Evolutionary conservation across 805 yeast species (phyloP).

Genomic region (Starmerella floris): DNA sequence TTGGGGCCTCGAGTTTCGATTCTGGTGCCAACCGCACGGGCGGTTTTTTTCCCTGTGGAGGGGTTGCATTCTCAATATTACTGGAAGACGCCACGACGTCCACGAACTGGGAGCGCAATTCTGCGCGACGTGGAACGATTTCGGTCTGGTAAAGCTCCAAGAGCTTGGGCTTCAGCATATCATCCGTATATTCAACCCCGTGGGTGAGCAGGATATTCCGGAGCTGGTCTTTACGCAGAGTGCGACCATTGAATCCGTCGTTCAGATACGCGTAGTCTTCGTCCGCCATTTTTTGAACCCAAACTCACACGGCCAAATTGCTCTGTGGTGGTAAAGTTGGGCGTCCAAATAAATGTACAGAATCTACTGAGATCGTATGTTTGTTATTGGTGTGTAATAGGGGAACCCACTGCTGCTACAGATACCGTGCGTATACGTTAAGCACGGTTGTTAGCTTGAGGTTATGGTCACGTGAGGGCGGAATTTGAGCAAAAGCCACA

Average conservation of each 20-base stretch:
- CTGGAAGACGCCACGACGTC: slow-evolving; percentile 28
- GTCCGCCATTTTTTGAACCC: background rate
- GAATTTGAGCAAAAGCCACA: no score
- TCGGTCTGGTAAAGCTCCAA: slow-evolving; percentile 45
- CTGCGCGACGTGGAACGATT: slow-evolving; percentile 37
- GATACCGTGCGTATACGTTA: no score
- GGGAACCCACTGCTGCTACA: no score
- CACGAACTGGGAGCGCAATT: slow-evolving; percentile 28
- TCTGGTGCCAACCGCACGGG: background rate
- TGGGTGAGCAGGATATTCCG: slow-evolving; percentile 52
- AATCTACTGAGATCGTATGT: no score
- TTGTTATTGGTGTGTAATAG: no score
- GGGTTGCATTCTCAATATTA: slow-evolving; percentile 32
- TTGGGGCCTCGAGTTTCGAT: background rate
- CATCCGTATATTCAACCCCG: slow-evolving; percentile 45
- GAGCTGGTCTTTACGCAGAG: slow-evolving; percentile 54
- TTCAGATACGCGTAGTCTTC: slow-evolving; percentile 19
- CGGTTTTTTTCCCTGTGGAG: slow-evolving; percentile 5
- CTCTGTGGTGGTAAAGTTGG: no score
- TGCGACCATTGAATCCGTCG: slow-evolving; percentile 53
- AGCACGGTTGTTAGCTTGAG: no score
- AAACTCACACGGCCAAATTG: no score
- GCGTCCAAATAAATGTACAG: no score
- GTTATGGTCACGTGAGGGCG: no score
- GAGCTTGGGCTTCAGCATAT: slow-evolving; percentile 56